Base-by-base conservation (phyloP, 2,329 filamentous ascomycete genomes). In the Verticillium isaacii region DNA sequence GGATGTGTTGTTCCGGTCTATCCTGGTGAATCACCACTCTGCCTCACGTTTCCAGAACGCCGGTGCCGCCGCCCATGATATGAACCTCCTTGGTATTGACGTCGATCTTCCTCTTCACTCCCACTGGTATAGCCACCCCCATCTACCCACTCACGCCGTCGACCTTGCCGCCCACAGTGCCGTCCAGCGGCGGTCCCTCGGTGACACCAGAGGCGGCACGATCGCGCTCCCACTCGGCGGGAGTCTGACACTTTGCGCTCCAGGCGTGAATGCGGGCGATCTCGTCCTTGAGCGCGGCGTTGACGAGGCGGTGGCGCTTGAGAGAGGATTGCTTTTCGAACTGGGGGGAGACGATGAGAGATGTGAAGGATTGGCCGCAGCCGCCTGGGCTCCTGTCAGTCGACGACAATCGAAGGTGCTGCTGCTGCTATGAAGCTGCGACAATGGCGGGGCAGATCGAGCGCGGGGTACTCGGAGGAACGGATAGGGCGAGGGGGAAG, bases 171-270 rank as follows among this genome's bases (percentile, higher is more conserved):
- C 68, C 75, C 0, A 78, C 74, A 0, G 79, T 82, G 8, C 80
- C 80, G 15, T 80, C 76, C 63, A 80, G 60, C 0, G 78, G 75
- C 45, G 78, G 79, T 17, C 68, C 67, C 17, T 69, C 69, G 14
- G 66, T 63, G 14, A 62, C 66, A 62, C 67, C 73, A 8, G 71
- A 69, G 6, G 69, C 70, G 29, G 74, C 75, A 68, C 72, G 74
- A 75, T 89, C 85, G 75, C 85, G 87, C 78, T 91, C 86, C 87
- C 90, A 96, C 79, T 97, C 92, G 70, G 93, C 91, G 0, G 92
- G 91, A 9, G 93, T 97, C 79, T 93, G 90, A 75, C 93, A 97
- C 78, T 93, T 96, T 32, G 93, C 92, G 61, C 92, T 96, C 93
- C 93, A 97, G 45, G 93, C 93, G 79, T 97, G 93, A 69, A 97